Evolutionary conservation across 495 filamentous ascomycete species (phyloP).

Genomic region (Hyaloscypha hepaticicola): DNA sequence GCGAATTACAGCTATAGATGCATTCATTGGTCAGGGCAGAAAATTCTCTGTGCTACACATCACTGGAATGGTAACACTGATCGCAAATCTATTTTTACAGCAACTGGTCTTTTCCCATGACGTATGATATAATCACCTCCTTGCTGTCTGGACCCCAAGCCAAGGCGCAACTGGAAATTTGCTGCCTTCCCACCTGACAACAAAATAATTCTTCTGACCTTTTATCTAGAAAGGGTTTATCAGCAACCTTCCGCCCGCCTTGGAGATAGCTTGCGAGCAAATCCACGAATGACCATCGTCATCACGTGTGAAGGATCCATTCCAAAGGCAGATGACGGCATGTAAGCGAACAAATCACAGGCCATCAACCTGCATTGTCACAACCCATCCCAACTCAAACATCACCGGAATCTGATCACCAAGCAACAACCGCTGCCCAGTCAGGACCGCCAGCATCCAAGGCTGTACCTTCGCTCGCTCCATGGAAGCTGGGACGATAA

Average conservation of each 20-base stretch:
- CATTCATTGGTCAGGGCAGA: no score
- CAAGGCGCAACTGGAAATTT: not conserved
- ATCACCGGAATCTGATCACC: conserved; percentile 30
- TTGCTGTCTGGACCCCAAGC: no score
- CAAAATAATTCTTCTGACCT: not conserved
- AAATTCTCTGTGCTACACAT: not conserved
- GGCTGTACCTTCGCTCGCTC: not conserved
- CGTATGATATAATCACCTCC: not conserved
- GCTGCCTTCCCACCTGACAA: not conserved
- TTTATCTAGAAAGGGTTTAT: not conserved
- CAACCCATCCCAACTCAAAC: conserved; percentile 20
- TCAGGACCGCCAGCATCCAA: conserved; percentile 3
- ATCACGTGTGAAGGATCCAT: conserved; percentile 1
- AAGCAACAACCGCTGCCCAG: conserved; percentile 11
- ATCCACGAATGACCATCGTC: not conserved
- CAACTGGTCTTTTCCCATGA: not conserved
- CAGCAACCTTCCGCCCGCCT: not conserved
- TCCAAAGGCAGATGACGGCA: not conserved
- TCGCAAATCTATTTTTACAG: not conserved
- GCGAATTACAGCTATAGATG: no score
- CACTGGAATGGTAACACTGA: not conserved
- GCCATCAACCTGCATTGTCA: conserved; percentile 13
- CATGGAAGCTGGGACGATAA: not conserved
- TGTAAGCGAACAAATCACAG: conserved; percentile 22
- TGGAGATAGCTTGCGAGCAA: not conserved